A percentile compares a stretch with the other conserved stretches of the same genome.
phyloP scores from a whole-genome alignment of 2,329 filamentous ascomycete species.

The Colletotrichum paranaense region DNA sequence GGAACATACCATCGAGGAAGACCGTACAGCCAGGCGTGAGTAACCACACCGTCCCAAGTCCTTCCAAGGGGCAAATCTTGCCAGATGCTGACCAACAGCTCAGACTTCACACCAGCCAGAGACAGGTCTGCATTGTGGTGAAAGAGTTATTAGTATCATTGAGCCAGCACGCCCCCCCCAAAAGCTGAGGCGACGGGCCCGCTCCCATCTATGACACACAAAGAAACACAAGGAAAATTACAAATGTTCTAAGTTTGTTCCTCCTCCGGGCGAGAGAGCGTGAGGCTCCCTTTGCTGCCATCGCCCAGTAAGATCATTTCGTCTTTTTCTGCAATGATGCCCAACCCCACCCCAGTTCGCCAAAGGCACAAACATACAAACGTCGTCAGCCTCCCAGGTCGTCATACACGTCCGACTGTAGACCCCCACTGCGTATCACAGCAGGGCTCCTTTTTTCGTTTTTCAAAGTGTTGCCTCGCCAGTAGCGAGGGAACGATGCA shows the following conservation, averaged over 20 bases:
- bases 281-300: not conserved
- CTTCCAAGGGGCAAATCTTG: not conserved
- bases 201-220: constrained; percentile 33
- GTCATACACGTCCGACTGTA: constrained; percentile 36
- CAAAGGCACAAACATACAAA: constrained; percentile 37
- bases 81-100: not conserved
- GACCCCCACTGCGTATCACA: constrained; percentile 23
- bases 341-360: constrained; percentile 33
- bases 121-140: constrained; percentile 1
- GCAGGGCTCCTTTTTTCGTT: constrained; percentile 23
- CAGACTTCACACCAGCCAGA: not conserved
- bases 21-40: not conserved
- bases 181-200: constrained; percentile 6
- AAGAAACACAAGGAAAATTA: constrained; percentile 32
- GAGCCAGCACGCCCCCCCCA: not conserved
- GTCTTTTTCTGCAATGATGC: constrained; percentile 32
- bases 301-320: constrained; percentile 21
- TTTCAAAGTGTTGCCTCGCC: constrained; percentile 26
- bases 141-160: constrained; percentile 35
- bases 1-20: not conserved
- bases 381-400: constrained; percentile 36
- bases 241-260: constrained; percentile 34
- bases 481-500: constrained; percentile 23
- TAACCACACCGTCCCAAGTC: not conserved
- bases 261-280: constrained; percentile 13